Percentiles rank a stretch among this genome's conserved stretches.
These are phyloP conservation scores for Russula sp. DNA, from an alignment of 768 basidiomycete species.

Conservation along the genomic window DNA sequence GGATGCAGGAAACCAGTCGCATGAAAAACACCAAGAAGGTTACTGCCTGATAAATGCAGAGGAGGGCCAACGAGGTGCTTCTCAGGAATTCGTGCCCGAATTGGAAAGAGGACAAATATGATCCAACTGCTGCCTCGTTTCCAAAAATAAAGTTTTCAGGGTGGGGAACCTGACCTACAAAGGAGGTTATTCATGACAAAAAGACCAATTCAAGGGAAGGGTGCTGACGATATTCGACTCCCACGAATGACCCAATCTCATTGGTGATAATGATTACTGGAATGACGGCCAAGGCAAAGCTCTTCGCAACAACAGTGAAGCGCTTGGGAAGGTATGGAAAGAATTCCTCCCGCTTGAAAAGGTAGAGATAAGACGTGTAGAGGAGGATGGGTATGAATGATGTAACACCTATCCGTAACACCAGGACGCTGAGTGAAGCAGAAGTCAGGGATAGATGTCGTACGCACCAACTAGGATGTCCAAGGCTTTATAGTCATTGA, in stretches of 20 bases:
- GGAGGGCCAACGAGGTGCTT: constrained; percentile 50
- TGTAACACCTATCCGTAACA: constrained; percentile 32
- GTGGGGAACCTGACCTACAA: background rate
- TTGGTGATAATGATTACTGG: constrained; percentile 49
- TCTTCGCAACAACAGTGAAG: constrained; percentile 38
- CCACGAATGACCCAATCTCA: constrained; percentile 58
- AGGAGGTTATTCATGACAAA: background rate
- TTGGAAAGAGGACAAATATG: constrained; percentile 31
- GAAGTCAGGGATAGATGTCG: background rate
- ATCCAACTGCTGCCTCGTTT: constrained; percentile 34
- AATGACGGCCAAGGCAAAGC: constrained; percentile 45
- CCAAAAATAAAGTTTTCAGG: background rate
- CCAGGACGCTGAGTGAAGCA: background rate
- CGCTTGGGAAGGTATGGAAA: constrained; percentile 45
- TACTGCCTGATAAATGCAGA: constrained; percentile 49
- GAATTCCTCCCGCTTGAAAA: constrained; percentile 46
- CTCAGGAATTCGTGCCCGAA: constrained; percentile 52
- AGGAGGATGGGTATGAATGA: constrained; percentile 62
- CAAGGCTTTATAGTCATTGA: constrained; percentile 42
- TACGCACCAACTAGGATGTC: constrained; percentile 57
- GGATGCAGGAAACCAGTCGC: constrained; percentile 44
- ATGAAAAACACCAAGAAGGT: constrained; percentile 53
- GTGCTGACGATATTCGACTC: constrained; percentile 46
- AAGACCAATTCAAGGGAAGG: background rate
- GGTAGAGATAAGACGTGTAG: constrained; percentile 55